Percentiles rank a stretch among this genome's conserved stretches.
Evolutionary conservation across 2,329 filamentous ascomycete genomes (phyloP).

Genomic region (Byssochlamys sp.): DNA sequence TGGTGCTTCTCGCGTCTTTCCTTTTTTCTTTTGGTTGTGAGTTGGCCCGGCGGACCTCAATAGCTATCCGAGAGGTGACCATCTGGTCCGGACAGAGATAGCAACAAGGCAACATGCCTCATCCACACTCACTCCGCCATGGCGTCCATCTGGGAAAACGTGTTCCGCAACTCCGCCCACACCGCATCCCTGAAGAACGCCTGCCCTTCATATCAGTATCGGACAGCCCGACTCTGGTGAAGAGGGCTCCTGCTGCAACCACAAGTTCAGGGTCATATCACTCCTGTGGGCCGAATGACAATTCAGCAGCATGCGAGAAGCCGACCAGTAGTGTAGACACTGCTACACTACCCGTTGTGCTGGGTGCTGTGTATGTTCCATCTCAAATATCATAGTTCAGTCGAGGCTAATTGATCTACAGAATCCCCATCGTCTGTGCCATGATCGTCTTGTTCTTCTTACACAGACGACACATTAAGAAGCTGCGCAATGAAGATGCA

Average conservation of each 20-base stretch:
- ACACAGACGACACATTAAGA: slow-evolving; percentile 67
- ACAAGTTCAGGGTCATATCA: slow-evolving; percentile 7
- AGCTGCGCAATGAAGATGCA: slow-evolving; percentile 64
- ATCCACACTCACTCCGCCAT: slow-evolving; percentile 18
- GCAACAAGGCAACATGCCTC: slow-evolving; percentile 14
- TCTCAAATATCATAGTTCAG: background rate
- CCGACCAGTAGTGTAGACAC: slow-evolving; percentile 43
- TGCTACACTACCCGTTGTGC: slow-evolving; percentile 56
- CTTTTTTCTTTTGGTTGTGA: background rate
- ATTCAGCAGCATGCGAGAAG: slow-evolving; percentile 47
- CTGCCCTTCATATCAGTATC: slow-evolving; percentile 14
- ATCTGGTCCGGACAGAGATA: background rate
- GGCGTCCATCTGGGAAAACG: slow-evolving; percentile 15
- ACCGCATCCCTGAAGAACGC: slow-evolving; percentile 17
- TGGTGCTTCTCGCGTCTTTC: background rate
- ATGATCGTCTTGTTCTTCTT: slow-evolving; percentile 62
- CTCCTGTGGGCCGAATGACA: slow-evolving; percentile 15
- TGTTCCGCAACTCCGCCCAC: slow-evolving; percentile 13
- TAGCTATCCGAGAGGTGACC: background rate
- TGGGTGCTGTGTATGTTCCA: slow-evolving; percentile 59
- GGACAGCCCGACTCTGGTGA: slow-evolving; percentile 18
- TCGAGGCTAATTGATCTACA: slow-evolving; percentile 33
- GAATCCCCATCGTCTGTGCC: slow-evolving; percentile 64
- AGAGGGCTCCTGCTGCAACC: slow-evolving; percentile 14
- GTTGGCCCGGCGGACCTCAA: background rate